Conservation (phyloP, 164 flowering plant species). For the Vitis amurensis region DNA sequence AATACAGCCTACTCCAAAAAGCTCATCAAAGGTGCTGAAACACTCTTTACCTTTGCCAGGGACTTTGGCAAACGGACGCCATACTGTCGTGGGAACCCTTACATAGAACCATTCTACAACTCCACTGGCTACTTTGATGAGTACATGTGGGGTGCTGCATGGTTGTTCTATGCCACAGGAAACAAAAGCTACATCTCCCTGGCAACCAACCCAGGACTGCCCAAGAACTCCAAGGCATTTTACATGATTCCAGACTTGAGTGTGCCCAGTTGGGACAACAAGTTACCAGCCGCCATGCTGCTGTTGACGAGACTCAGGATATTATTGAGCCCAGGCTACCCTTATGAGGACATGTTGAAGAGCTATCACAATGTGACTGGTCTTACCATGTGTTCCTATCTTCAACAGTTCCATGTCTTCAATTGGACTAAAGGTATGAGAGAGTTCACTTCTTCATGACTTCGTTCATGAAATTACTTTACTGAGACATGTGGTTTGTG, state of each 20-base stretch:
- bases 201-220: conserved; percentile 54
- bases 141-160: conserved; percentile 82
- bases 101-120: conserved; percentile 52
- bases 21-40: conserved; percentile 63
- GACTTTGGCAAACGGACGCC: conserved; percentile 28
- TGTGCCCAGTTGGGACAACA: conserved; percentile 42
- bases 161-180: conserved; percentile 87
- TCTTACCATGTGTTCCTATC: conserved; percentile 79
- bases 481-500: no score
- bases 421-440: conserved; percentile 64
- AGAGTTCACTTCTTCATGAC: not conserved
- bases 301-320: conserved; percentile 33
- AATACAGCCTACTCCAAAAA: conserved; percentile 48
- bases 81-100: conserved; percentile 41
- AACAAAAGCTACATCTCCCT: conserved; percentile 47
- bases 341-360: conserved; percentile 60
- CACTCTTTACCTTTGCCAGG: conserved; percentile 55
- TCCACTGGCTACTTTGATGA: conserved; percentile 76
- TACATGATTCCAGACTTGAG: conserved; percentile 2
- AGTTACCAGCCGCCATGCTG: conserved; percentile 33
- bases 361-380: conserved; percentile 56
- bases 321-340: conserved; percentile 39
- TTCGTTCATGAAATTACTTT: no score
- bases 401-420: conserved; percentile 43
- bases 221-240: conserved; percentile 51